phyloP scores from a whole-genome alignment of 1,284 basidiomycete genomes.

The Ustilago loliicola region DNA sequence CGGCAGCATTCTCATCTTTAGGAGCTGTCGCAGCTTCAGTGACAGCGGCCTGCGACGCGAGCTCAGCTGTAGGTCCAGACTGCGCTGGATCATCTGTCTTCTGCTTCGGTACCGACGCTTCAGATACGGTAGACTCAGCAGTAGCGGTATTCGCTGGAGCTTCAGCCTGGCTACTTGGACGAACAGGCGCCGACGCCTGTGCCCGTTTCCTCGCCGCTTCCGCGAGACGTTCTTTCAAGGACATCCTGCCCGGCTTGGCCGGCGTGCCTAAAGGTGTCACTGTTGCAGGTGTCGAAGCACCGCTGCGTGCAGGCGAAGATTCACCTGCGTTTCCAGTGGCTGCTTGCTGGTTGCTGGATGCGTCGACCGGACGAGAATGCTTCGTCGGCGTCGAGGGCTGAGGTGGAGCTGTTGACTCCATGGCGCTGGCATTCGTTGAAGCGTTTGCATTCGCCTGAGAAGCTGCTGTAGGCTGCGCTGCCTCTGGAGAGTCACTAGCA shows the following conservation, averaged over 20 bases:
- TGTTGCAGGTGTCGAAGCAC: slow-evolving; percentile 34
- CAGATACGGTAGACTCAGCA: background rate
- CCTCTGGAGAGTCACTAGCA: background rate
- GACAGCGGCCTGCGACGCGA: background rate
- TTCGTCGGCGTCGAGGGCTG: slow-evolving; percentile 24
- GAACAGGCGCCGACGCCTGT: slow-evolving; percentile 22
- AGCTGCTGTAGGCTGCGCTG: background rate
- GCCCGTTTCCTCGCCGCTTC: slow-evolving; percentile 58
- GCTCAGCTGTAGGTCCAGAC: background rate
- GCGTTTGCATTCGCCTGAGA: background rate
- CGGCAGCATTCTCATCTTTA: background rate
- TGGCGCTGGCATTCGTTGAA: background rate
- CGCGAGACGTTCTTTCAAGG: slow-evolving; percentile 54
- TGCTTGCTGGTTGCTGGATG: background rate
- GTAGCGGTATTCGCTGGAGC: background rate
- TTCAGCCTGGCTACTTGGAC: slow-evolving; percentile 10
- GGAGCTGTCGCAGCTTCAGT: background rate
- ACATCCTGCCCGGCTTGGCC: slow-evolving; percentile 48
- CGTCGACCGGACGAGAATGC: background rate
- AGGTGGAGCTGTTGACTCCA: background rate
- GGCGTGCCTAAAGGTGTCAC: slow-evolving; percentile 34
- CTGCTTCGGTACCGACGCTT: background rate
- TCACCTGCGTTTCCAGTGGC: slow-evolving; percentile 3
- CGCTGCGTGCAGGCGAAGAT: slow-evolving; percentile 36
- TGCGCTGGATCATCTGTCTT: background rate